Percentiles rank a stretch among this genome's conserved stretches.
These are phyloP conservation scores for Termitomyces sp. DNA, from an alignment of 768 basidiomycete genomes.

Conservation along the genomic window DNA sequence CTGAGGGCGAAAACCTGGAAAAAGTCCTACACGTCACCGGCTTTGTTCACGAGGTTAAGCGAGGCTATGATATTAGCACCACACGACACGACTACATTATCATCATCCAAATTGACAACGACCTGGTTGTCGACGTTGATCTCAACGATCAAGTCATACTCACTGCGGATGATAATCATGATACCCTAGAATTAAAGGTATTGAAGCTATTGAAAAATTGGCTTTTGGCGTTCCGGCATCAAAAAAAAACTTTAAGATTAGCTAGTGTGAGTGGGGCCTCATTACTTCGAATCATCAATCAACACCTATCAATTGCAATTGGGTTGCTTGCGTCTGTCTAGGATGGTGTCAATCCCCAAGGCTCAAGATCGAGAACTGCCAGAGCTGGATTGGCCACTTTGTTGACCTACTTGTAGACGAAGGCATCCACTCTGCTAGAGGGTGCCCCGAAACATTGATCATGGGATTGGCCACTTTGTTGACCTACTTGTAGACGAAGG, in stretches of 20 bases:
- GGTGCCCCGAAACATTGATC: background rate
- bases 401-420: background rate
- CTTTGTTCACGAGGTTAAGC: conserved; percentile 2
- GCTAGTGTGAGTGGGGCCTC: background rate
- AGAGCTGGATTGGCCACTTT: conserved; percentile 1
- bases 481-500: background rate
- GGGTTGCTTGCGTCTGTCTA: background rate
- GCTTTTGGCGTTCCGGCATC: background rate
- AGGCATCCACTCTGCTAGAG: background rate
- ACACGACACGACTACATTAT: background rate
- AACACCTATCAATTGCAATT: background rate
- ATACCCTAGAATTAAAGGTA: background rate
- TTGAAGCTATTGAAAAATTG: background rate
- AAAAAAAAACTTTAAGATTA: background rate
- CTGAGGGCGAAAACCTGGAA: background rate
- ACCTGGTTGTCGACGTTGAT: background rate
- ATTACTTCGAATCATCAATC: background rate
- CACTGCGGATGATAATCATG: background rate
- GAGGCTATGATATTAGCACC: conserved; percentile 1
- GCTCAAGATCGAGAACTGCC: conserved; percentile 1
- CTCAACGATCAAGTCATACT: background rate
- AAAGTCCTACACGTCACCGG: conserved; percentile 2
- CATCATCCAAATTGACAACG: background rate
- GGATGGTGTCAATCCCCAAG: background rate
- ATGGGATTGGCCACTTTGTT: too few species aligned